phyloP scores from a whole-genome alignment of 2,329 filamentous ascomycete genomes.

The Diaporthe sp. region DNA sequence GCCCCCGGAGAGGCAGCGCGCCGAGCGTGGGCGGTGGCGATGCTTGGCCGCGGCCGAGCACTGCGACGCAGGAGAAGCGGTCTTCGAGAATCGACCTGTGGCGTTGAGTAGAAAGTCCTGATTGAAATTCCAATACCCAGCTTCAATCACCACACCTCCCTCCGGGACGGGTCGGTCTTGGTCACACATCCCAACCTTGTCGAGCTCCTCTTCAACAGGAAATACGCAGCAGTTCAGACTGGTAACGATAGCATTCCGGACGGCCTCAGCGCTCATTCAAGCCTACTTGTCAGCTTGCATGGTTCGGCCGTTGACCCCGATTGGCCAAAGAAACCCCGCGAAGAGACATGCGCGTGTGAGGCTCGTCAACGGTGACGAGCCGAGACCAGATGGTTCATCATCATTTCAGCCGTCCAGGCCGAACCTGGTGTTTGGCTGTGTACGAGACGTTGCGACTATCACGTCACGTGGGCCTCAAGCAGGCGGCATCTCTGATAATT shows the following conservation, averaged over 20 bases:
- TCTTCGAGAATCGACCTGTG: conserved; percentile 57
- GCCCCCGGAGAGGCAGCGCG: conserved; percentile 39
- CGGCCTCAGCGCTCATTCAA: neutral
- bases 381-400: neutral
- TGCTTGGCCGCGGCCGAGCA: conserved; percentile 58
- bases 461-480: neutral
- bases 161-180: too few relatives aligned
- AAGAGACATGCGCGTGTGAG: neutral
- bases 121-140: neutral
- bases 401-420: neutral
- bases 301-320: neutral
- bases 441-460: neutral
- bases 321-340: neutral
- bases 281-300: neutral
- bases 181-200: neutral
- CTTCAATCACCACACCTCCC: neutral
- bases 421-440: too few relatives aligned
- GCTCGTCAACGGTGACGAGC: neutral
- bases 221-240: neutral
- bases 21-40: conserved; percentile 46
- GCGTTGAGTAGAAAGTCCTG: conserved; percentile 48
- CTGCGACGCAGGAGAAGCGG: conserved; percentile 56
- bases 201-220: neutral
- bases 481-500: neutral
- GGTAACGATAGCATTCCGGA: neutral